Evolutionary conservation across 306 rosid species (phyloP).

Genomic region (Cyamopsis tetragonoloba): DNA sequence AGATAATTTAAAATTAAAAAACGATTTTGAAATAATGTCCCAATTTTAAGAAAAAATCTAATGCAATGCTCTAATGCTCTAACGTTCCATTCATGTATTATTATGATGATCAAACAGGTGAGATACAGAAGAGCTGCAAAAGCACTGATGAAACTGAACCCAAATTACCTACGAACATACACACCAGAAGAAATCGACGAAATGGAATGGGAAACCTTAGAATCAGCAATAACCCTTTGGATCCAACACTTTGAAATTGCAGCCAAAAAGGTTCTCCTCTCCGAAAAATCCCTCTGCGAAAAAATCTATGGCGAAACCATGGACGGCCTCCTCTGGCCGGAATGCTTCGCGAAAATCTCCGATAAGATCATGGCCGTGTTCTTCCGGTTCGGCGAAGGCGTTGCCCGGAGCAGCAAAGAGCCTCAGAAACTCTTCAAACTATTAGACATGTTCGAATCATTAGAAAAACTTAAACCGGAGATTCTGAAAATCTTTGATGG

Average conservation of each 20-base stretch:
- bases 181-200: constrained; percentile 73
- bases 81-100: too few species aligned
- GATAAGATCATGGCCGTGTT: constrained; percentile 93
- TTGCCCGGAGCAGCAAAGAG: constrained; percentile 74
- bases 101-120: constrained; percentile 44
- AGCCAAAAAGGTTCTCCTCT: constrained; percentile 49
- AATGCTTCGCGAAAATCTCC: constrained; percentile 76
- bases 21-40: too few species aligned
- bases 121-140: constrained; percentile 86
- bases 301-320: constrained; percentile 53
- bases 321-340: constrained; percentile 72
- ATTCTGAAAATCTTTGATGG: constrained; percentile 51
- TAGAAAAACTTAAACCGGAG: constrained; percentile 52
- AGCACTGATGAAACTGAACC: constrained; percentile 80
- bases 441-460: constrained; percentile 72
- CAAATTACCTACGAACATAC: constrained; percentile 67
- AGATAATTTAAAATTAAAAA: too few species aligned
- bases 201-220: constrained; percentile 86
- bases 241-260: constrained; percentile 72
- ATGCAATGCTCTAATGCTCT: too few species aligned
- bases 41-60: too few species aligned
- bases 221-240: constrained; percentile 74
- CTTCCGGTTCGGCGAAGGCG: constrained; percentile 85
- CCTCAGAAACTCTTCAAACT: constrained; percentile 84
- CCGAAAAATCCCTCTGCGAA: constrained; percentile 69